These are phyloP conservation scores for Neurospora hispaniola DNA, from an alignment of 495 filamentous ascomycete genomes.

Conservation along the genomic window DNA sequence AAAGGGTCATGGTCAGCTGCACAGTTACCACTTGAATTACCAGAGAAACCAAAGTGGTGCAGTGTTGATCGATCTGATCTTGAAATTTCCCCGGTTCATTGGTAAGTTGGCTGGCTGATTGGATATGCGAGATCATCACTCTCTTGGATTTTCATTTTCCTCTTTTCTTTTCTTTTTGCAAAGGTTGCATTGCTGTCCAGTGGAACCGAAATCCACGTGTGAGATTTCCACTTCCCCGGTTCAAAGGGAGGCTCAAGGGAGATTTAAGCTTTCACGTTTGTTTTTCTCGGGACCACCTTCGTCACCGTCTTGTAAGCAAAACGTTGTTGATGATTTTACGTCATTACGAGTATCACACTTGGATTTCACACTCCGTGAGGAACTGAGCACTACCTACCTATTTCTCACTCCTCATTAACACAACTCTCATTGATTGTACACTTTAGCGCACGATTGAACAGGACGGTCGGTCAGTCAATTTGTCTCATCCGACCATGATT, in stretches of 20 bases:
- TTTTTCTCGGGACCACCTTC: neutral
- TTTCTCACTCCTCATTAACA: neutral
- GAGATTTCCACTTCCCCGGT: neutral
- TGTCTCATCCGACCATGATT: neutral
- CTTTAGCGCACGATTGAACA: neutral
- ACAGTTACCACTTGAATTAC: neutral
- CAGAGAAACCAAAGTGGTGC: neutral
- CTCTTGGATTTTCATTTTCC: too few relatives aligned
- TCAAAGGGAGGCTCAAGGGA: neutral
- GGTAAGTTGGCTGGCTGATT: neutral
- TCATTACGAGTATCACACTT: neutral
- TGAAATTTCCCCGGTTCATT: neutral
- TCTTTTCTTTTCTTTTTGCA: neutral
- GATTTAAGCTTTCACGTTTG: neutral
- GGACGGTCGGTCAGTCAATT: neutral
- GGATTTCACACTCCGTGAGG: neutral
- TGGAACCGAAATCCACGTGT: neutral
- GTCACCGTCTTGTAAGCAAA: neutral
- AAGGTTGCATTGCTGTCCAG: neutral
- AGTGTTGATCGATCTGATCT: neutral
- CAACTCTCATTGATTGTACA: neutral
- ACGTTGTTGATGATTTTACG: neutral
- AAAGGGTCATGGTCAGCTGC: neutral
- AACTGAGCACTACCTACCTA: neutral
- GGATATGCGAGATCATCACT: neutral